Conservation (phyloP, 352 stramenopile species). For the Globisporangium camurandrum region DNA sequence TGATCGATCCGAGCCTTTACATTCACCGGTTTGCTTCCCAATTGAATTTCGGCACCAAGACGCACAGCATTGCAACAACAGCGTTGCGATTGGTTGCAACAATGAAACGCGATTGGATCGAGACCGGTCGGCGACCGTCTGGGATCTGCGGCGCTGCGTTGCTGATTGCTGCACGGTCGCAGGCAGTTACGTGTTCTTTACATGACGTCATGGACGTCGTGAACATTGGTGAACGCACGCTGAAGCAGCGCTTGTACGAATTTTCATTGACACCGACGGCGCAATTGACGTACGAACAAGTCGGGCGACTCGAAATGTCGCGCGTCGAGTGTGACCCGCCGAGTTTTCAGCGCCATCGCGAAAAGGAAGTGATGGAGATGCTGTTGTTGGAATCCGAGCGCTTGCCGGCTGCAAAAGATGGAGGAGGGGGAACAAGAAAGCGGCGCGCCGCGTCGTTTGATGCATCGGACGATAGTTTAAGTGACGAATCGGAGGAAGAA, state of each 20-base stretch:
- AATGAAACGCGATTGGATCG: slow-evolving; percentile 99
- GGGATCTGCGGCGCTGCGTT: slow-evolving; percentile 96
- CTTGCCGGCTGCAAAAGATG: slow-evolving; percentile 21
- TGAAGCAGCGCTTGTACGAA: slow-evolving; percentile 94
- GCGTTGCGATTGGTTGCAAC: slow-evolving; percentile 93
- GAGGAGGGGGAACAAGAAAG: no score
- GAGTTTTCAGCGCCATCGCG: slow-evolving; percentile 79
- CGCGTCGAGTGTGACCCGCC: slow-evolving; percentile 85
- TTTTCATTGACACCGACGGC: slow-evolving; percentile 95
- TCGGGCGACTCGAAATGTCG: slow-evolving; percentile 86
- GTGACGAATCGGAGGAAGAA: slow-evolving; percentile 21
- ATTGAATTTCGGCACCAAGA: slow-evolving; percentile 94
- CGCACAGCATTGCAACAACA: slow-evolving; percentile 91
- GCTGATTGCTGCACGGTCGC: slow-evolving; percentile 94
- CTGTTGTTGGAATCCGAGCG: slow-evolving; percentile 78
- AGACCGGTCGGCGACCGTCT: slow-evolving; percentile 92
- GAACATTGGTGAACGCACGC: slow-evolving; percentile 94
- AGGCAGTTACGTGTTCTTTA: slow-evolving; percentile 88
- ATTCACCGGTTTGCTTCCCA: slow-evolving; percentile 97
- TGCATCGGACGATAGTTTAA: slow-evolving; percentile 21
- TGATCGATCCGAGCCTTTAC: slow-evolving; percentile 98
- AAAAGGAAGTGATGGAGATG: slow-evolving; percentile 89
- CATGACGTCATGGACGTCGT: slow-evolving; percentile 89
- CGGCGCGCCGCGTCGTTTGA: slow-evolving; percentile 19
- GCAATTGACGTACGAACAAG: slow-evolving; percentile 94